Base-by-base conservation (phyloP, 2,329 filamentous ascomycete genomes). In the Aspergillus alliaceus region DNA sequence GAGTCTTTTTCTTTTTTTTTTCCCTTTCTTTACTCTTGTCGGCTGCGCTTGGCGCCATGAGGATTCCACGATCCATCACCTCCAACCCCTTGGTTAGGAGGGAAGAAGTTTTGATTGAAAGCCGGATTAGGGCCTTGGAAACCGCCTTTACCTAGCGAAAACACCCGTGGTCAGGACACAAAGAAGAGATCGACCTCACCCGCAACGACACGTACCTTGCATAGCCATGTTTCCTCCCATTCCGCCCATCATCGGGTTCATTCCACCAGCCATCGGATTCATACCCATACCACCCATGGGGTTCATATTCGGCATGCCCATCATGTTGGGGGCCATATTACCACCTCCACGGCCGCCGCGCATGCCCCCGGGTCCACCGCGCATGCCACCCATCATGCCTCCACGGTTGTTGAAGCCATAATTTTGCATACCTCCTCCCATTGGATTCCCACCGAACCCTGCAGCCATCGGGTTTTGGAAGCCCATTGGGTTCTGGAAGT, bases 41-140 rank as follows among this genome's bases (percentile, higher is more conserved):
- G 84, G 63, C 89, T 88, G 64, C 90, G 82, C 78, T 95, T 95
- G 3, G 87, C 86, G 29, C 90, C 90, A 65, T 93, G 90, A 6
- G 90, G 90, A 68, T 93, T 93, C 80, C 90, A 90, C 75, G 86
- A 86, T 54, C 87, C 87, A 57, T 86, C 40, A n/a, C 40, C 81
- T 42, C 78, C 77, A 31, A 75, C 74, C 39, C 71, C 76, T 57
- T 76, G 75, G 51, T 77, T 77, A 54, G 80, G 79, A 48, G 80
- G 79, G 72, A 91, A 93, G 77, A 91, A 92, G 57, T 82, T 85
- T 35, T 87, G 85, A 69, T 89, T 90, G 76, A 92, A 93, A 67
- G 87, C 85, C 54, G 83, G 82, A 68, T 85, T 85, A 78, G 88
- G 86, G 59, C 82, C 85, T 76, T 86, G 85, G 73, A 91, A 91